Percentiles rank a stretch among this genome's conserved stretches.
Evolutionary conservation across 306 rosid species (phyloP).

Genomic region (Cicer cuneatum): DNA sequence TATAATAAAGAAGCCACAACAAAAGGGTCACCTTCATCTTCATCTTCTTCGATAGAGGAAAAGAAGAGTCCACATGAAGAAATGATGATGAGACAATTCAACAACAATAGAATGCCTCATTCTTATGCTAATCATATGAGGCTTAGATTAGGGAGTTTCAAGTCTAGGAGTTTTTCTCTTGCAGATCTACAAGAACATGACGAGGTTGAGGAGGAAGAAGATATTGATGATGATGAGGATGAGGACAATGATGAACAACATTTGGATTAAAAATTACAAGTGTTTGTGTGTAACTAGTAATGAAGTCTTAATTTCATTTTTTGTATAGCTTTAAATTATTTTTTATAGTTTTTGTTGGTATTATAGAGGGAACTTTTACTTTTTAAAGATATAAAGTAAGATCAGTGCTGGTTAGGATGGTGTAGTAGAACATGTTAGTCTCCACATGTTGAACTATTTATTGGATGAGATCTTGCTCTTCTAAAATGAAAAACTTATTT

Average conservation of each 20-base stretch:
- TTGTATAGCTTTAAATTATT: constrained; percentile 3
- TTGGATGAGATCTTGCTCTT: not conserved
- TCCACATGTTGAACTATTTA: not conserved
- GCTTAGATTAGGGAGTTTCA: constrained; percentile 59
- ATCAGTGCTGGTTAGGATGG: too few relatives aligned
- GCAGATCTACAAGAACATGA: constrained; percentile 74
- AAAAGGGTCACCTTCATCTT: constrained; percentile 20
- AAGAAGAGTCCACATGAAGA: constrained; percentile 47
- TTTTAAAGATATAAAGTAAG: not conserved
- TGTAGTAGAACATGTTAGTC: not conserved
- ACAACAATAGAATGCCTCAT: constrained; percentile 18
- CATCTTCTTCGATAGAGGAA: constrained; percentile 36
- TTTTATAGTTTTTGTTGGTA: constrained; percentile 1
- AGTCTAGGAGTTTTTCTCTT: constrained; percentile 65
- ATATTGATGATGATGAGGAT: constrained; percentile 23
- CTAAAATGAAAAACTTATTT: too few relatives aligned
- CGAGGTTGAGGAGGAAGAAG: constrained; percentile 39
- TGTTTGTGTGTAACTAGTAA: constrained; percentile 1
- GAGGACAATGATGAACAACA: constrained; percentile 2
- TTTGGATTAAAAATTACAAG: constrained; percentile 5
- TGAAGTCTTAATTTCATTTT: constrained; percentile 5
- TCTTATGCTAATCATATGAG: constrained; percentile 45
- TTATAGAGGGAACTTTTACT: not conserved
- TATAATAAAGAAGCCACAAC: constrained; percentile 1
- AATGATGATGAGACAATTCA: not conserved